phyloP scores from a whole-genome alignment of 352 stramenopile species.

The Phytophthora tubulina region DNA sequence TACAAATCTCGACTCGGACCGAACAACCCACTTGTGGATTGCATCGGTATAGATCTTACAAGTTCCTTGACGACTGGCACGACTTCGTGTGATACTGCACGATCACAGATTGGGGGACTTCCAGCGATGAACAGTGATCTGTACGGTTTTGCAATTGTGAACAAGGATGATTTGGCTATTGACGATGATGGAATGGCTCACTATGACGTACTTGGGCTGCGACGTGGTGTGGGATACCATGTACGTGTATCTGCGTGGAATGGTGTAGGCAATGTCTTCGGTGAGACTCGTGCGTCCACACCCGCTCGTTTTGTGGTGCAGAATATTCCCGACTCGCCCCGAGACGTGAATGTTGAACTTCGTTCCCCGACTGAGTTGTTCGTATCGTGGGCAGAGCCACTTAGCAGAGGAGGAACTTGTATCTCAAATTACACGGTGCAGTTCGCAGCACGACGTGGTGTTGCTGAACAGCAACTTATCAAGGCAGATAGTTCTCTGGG shows the following conservation, averaged over 20 bases:
- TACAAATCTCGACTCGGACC: conserved; percentile 69
- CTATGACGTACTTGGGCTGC: conserved; percentile 47
- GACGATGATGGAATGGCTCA: conserved; percentile 28
- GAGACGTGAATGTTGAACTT: conserved; percentile 57
- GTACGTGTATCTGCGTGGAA: conserved; percentile 95
- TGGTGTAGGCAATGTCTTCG: conserved; percentile 89
- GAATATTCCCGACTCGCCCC: conserved; percentile 46
- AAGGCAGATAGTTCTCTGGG: conserved; percentile 47
- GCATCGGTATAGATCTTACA: conserved; percentile 55
- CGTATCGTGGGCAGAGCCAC: conserved; percentile 61
- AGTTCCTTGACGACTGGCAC: conserved; percentile 48
- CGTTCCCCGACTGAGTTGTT: conserved; percentile 47
- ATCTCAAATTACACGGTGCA: conserved; percentile 67
- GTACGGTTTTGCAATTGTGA: conserved; percentile 67
- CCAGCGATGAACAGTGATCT: conserved; percentile 85
- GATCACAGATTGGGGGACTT: conserved; percentile 49
- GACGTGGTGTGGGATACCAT: conserved; percentile 73
- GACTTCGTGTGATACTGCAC: conserved; percentile 47
- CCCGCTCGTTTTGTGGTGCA: conserved; percentile 70
- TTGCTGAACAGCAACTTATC: conserved; percentile 73
- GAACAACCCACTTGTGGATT: conserved; percentile 64
- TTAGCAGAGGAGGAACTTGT: conserved; percentile 58
- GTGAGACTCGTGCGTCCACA: conserved; percentile 79
- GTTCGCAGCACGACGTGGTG: conserved; percentile 63
- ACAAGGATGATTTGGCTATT: conserved; percentile 43